phyloP scores from a whole-genome alignment of 140 eudicot species.

The Stevia rebaudiana region DNA sequence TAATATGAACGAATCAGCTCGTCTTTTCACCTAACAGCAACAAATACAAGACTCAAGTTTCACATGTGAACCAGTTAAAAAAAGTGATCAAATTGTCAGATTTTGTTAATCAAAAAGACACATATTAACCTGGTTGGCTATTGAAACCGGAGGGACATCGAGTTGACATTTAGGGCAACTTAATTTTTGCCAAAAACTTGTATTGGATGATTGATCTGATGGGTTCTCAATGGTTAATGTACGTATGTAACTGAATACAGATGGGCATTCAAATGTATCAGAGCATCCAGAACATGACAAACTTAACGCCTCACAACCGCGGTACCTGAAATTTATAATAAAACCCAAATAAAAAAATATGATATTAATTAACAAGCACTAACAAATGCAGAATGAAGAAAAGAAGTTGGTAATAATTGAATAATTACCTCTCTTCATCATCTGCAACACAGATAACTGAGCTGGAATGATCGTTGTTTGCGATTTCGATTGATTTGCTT shows the following conservation, averaged over 20 bases:
- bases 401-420: not conserved
- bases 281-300: conserved; percentile 91
- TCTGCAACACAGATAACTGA: conserved; percentile 44
- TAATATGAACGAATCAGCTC: conserved; percentile 71
- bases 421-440: conserved; percentile 81
- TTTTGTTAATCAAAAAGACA: not conserved
- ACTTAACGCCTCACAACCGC: conserved; percentile 74
- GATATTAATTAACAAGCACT: no score
- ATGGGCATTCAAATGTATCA: conserved; percentile 61
- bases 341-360: no score
- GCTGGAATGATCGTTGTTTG: conserved; percentile 59
- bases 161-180: conserved; percentile 81
- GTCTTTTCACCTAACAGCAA: conserved; percentile 65
- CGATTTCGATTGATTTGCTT: conserved; percentile 63
- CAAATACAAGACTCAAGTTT: not conserved
- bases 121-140: conserved; percentile 84
- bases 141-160: conserved; percentile 60
- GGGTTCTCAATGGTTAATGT: conserved; percentile 37
- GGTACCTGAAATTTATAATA: conserved; percentile 52
- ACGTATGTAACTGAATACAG: conserved; percentile 60
- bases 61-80: conserved; percentile 1
- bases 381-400: not conserved
- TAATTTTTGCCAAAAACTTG: conserved; percentile 56
- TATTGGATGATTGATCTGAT: conserved; percentile 28
- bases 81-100: not conserved